Evolutionary conservation across 148 eudicot species (phyloP).

Genomic region (Rhododendron williamsianum): DNA sequence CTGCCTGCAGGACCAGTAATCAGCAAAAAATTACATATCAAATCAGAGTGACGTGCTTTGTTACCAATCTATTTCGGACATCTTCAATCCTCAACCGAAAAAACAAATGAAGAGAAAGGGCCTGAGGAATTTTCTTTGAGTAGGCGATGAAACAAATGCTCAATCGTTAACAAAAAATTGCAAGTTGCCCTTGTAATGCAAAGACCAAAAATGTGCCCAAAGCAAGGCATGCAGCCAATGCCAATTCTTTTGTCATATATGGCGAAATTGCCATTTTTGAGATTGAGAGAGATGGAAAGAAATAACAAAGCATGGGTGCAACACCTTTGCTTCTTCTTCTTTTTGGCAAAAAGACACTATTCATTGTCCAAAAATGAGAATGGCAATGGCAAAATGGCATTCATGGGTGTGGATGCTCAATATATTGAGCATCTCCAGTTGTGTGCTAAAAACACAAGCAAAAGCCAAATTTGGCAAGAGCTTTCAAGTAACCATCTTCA

Average conservation of each 20-base stretch:
- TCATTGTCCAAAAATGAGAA: too few relatives aligned
- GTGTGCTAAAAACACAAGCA: background rate
- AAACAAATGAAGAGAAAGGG: background rate
- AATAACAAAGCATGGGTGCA: background rate
- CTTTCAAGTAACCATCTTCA: background rate
- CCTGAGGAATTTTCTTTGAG: background rate
- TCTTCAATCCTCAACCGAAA: background rate
- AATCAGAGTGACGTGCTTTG: background rate
- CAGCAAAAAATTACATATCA: background rate
- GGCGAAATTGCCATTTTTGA: too few relatives aligned
- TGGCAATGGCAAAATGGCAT: background rate
- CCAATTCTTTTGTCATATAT: background rate
- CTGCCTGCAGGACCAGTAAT: conserved; percentile 51
- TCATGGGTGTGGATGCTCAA: too few relatives aligned
- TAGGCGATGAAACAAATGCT: background rate
- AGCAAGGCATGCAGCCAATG: background rate
- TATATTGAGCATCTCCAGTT: background rate
- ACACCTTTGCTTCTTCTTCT: background rate
- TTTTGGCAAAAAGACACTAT: too few relatives aligned
- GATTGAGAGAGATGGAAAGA: background rate
- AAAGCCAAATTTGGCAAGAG: background rate
- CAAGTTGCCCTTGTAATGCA: background rate
- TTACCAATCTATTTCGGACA: background rate
- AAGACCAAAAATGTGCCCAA: background rate
- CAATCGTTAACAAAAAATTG: background rate